Base-by-base conservation (phyloP, 192 early-diverging fungal species). In the Diversispora epigaea region DNA sequence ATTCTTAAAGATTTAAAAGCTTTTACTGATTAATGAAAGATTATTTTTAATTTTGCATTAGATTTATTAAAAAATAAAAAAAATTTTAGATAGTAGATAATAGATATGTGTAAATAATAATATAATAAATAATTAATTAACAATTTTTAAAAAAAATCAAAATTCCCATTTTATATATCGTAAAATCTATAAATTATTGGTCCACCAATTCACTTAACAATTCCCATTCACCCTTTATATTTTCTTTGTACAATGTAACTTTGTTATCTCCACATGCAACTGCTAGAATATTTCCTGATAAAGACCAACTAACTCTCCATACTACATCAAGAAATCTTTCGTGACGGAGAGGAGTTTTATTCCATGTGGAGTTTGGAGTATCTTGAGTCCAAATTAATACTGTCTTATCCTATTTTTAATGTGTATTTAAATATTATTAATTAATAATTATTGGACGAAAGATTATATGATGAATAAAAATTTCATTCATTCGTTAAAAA, bases 301-400 rank as follows among this genome's bases (percentile, higher is more conserved):
- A 80, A 25, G 93, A 95, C 98, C 98, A 99, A 86, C 94, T 95
- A 67, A 99, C 95, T 63, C 96, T 89, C 98, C 98, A 99, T 47
- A 99, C 93, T 9, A 96, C 98, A 84, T 99, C 98, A 39, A 90
- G 85, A 82, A 99, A 99, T 47, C 91, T 88, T 11, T 92, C 92
- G 21, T 83, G 77, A 55, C 86, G 83, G 32, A 97, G 87, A 15
- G 83, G 79, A 77, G 86, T 90, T 67, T 91, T 91, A 39, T 73
- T 88, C 96, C 96, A 99, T 73, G 86, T 81, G 15, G 86, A 80
- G 32, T 40, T 81, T 47, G 84, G 83, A 22, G 82, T 85, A 50
- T 96, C 93, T 79, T 97, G 91, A 4, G 92, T 95, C 96, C 96
- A 99, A 77, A 99, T 96, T 32, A 92, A 79, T 7, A 99, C 98